A percentile compares a stretch with the other conserved stretches of the same genome.
Evolutionary conservation across 352 stramenopile species (phyloP).

Genomic region (Thalassiosira mediterranea): DNA sequence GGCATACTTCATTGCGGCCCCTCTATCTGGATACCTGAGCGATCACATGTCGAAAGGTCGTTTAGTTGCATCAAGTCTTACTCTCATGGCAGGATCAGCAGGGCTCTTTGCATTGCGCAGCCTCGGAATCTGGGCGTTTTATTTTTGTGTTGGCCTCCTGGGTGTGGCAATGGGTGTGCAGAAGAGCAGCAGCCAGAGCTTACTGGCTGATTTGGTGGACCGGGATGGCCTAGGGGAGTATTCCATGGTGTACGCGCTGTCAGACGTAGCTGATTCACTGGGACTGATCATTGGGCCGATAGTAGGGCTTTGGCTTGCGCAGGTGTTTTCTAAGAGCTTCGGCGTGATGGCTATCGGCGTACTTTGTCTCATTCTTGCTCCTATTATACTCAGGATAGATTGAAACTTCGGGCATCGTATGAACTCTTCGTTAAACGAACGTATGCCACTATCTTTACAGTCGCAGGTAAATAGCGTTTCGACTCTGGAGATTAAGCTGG

Average conservation of each 20-base stretch:
- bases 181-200: conserved; percentile 31
- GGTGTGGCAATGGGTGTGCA: conserved; percentile 28
- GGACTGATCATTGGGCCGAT: conserved; percentile 46
- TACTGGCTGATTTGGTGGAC: conserved; percentile 46
- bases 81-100: conserved; percentile 28
- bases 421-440: too few species aligned
- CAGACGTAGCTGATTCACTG: conserved; percentile 40
- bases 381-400: conserved; percentile 23
- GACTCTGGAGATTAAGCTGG: too few species aligned
- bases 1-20: conserved; percentile 40
- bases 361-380: conserved; percentile 22
- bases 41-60: conserved; percentile 20
- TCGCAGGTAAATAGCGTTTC: too few species aligned
- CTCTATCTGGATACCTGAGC: conserved; percentile 20
- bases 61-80: conserved; percentile 30
- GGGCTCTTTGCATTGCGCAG: conserved; percentile 35
- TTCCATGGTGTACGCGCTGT: conserved; percentile 46
- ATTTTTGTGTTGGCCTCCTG: conserved; percentile 25
- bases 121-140: conserved; percentile 40
- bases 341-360: conserved; percentile 25
- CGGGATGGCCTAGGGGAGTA: conserved; percentile 27
- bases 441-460: too few species aligned
- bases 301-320: conserved; percentile 28
- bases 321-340: conserved; percentile 23
- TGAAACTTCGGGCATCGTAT: too few species aligned